Evolutionary conservation across 2,329 filamentous ascomycete genomes (phyloP), one percentile per base, ranked within the genome.

Genomic region (Cytospora chrysosperma): DNA sequence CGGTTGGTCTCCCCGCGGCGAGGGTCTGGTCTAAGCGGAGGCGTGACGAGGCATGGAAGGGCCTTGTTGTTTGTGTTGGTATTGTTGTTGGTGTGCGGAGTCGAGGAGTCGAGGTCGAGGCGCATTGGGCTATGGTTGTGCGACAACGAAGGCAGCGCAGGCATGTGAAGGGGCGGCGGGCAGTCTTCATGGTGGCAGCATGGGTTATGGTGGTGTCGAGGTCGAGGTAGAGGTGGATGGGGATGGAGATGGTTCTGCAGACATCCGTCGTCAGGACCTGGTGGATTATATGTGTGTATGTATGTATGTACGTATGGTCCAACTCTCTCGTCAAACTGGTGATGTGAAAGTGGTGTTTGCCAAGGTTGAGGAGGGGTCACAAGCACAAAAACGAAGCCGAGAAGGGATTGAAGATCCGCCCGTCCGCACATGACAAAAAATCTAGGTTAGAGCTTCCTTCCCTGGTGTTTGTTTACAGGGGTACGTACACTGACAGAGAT

Each of bases 1-100:
- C 88, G 1, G 89, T 81, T 5, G 90, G 90, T 47, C 88, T 82
- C 15, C 57, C 61, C 40, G 56, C 21, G 40, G 30, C 58, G 56
- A 52, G 34, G 63, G 62, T 60, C 65, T 54, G 61, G 47, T 55
- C 68, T 56, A 24, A 61, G 26, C 34, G 59, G 63, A 54, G 63
- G 52, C 55, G 66, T n/a, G 49, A 43, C 53, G 64, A 47, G 13
- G 56, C 26, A 49, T 63, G 64, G 47, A 66, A 56, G 30, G 52
- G 37, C 52, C 63, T 50, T 61, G 49, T 24, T 40, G 9, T 43
- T 21, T 30, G 26, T 15, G 13, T 52, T 13, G 24, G 28, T 30
- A 9, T 30, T 4, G 4, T 30, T 30, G 28, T 30, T 4, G 4
- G 4, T 30, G 28, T 10, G 19, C 7, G 54, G 17, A 43, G 10